phyloP scores from a whole-genome alignment of 257 asterid species.

The Penstemon eatonii region DNA sequence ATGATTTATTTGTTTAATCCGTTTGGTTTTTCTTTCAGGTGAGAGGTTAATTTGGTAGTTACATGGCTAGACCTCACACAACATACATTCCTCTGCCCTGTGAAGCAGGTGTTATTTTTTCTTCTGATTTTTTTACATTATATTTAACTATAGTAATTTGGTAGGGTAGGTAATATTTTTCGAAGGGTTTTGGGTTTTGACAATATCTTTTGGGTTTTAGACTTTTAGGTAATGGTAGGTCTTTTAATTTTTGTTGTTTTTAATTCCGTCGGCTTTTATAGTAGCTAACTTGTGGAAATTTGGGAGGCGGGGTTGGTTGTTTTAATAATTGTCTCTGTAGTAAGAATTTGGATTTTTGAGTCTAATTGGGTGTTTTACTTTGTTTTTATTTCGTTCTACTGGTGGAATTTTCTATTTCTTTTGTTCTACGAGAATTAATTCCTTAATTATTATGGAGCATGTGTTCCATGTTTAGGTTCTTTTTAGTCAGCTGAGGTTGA shows the following conservation, averaged over 20 bases:
- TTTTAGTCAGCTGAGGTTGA: no score
- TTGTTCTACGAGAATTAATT: no score
- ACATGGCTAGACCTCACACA: not conserved
- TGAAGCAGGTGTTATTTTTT: not conserved
- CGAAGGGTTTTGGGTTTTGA: not conserved
- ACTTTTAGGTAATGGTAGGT: not conserved
- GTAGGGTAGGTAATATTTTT: not conserved
- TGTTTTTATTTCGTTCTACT: no score
- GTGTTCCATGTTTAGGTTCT: not conserved
- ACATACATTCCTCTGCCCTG: not conserved
- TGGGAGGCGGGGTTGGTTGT: not conserved
- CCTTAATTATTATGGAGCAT: not conserved
- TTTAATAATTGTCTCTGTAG: not conserved
- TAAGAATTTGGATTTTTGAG: no score
- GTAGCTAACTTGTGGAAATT: not conserved
- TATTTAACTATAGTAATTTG: not conserved
- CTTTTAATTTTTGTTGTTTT: no score
- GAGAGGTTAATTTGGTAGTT: not conserved
- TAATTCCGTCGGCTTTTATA: not conserved
- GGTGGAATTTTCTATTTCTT: no score
- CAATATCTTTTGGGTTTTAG: no score
- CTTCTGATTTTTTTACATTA: no score
- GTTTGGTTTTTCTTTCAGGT: not conserved
- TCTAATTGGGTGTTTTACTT: not conserved
- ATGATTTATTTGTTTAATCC: no score